phyloP scores from a whole-genome alignment of 805 yeast genomes.

The Vanderwaltozyma polyspora region DNA sequence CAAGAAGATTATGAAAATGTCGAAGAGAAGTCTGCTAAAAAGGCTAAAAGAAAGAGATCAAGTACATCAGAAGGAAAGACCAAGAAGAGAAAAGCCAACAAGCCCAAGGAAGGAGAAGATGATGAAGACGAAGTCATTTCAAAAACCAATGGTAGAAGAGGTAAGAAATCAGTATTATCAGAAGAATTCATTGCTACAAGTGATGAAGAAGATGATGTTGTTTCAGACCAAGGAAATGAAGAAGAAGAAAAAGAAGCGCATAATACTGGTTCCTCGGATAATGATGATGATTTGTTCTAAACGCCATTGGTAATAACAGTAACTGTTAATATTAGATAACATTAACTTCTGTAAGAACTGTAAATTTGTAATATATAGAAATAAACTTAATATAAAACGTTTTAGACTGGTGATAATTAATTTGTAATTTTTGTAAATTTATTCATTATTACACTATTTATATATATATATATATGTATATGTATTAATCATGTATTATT shows the following conservation, averaged over 20 bases:
- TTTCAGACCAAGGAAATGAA: constrained; percentile 6
- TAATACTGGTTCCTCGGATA: constrained; percentile 4
- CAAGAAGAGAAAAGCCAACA: constrained; percentile 32
- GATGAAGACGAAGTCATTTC: constrained; percentile 18
- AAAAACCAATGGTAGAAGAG: constrained; percentile 11
- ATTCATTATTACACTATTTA: too few species aligned
- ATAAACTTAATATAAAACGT: too few species aligned
- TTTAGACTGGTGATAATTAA: too few species aligned
- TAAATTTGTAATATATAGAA: too few species aligned
- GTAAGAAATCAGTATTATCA: constrained; percentile 23
- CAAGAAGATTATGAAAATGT: constrained; percentile 27
- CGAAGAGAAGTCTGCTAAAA: constrained; percentile 20
- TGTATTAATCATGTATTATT: too few species aligned
- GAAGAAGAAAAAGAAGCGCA: constrained; percentile 16
- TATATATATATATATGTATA: too few species aligned
- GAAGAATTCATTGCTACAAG: constrained; percentile 34
- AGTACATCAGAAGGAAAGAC: constrained; percentile 13
- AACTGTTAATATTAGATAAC: neutral
- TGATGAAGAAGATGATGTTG: constrained; percentile 28
- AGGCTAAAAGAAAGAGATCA: constrained; percentile 15
- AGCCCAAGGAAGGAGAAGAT: constrained; percentile 21
- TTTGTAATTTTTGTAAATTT: too few species aligned
- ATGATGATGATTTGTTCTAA: constrained; percentile 14
- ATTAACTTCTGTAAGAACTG: too few species aligned
- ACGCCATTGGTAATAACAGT: neutral